Evolutionary conservation across 495 filamentous ascomycete species (phyloP).

Genomic region (Penicillium cinerascens): DNA sequence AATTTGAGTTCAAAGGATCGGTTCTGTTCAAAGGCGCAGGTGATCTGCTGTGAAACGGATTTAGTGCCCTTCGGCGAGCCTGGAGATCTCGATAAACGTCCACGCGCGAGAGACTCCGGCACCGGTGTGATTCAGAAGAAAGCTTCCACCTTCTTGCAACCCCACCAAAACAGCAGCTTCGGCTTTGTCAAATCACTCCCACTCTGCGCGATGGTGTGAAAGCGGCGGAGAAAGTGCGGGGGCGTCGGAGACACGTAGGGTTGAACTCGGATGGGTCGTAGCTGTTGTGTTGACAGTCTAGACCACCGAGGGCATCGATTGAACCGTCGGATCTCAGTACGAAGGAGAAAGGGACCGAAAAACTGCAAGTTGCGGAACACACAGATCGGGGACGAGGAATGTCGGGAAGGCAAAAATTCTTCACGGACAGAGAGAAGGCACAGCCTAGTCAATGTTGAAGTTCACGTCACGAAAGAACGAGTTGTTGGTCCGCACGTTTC

Average conservation of each 20-base stretch:
- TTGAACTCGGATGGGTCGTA: conserved; percentile 4
- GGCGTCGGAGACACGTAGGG: conserved; percentile 1
- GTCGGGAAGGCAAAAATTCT: neutral
- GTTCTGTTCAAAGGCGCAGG: conserved; percentile 7
- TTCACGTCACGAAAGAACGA: neutral
- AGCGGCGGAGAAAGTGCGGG: neutral
- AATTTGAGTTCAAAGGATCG: conserved; percentile 2
- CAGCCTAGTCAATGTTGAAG: conserved; percentile 18
- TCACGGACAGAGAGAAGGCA: conserved; percentile 13
- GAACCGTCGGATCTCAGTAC: conserved; percentile 1
- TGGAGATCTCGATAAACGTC: conserved; percentile 21
- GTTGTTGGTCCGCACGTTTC: conserved; percentile 1
- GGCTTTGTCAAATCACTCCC: conserved; percentile 24
- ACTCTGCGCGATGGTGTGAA: conserved; percentile 5
- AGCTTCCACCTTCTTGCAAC: conserved; percentile 30
- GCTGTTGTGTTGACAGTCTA: conserved; percentile 15
- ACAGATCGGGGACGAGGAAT: conserved; percentile 8
- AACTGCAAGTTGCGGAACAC: conserved; percentile 2
- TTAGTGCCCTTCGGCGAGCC: conserved; percentile 20
- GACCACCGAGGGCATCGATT: conserved; percentile 33
- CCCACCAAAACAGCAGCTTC: conserved; percentile 30
- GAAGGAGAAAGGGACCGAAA: conserved; percentile 4
- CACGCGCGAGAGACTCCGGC: conserved; percentile 27
- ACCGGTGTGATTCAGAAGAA: conserved; percentile 26
- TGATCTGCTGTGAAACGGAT: conserved; percentile 30